Base-by-base conservation (phyloP, 305 asterid species). In the Lippia alba region DNA sequence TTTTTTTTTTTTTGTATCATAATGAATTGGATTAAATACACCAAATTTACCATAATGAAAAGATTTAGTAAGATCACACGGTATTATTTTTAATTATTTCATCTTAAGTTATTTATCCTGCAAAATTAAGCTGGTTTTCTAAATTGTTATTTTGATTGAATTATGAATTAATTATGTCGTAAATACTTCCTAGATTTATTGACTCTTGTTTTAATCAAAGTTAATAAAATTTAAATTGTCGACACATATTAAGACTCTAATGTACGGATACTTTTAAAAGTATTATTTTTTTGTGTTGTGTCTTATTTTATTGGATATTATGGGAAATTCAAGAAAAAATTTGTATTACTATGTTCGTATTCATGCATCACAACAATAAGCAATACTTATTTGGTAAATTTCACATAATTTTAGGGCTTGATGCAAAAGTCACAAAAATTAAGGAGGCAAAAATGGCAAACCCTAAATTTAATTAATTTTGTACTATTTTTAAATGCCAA, bases 21-120 rank as follows among this genome's bases (percentile, higher is more conserved):
- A 45, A 48, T 12, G 18, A 34, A 64, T 18, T 8, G 4, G 50
- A 20, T 65, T 71, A 59, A 34, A 40, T 30, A 24, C 48, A 51
- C 32, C 30, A 51, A 18, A 39, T 44, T 44, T 34, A 55, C 62
- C 66, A 72, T 77, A 44, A 72, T 67, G 56, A 66, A 56, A 46
- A 66, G 74, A 61, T 77, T 71, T 8, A 68, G 19, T 62, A 53
- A 61, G 30, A 61, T 51, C 58, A 67, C 3, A 24, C 1, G 30
- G 3, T 36, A 36, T 36, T 8, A 4, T 36, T 36, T 36, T 36
- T 36, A 4, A 36, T 36, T 36, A 36, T 36, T 36, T 36, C 41
- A 24, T 36, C 9, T 36, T 4, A 36, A 36, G 9, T 36, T 16
- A 49, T 1, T 4, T 14, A 14, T 14, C 8, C 30, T 24, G 30